Evolutionary conservation across 148 eudicot genomes (phyloP).

Genomic region (Mesembryanthemum crystallinum): DNA sequence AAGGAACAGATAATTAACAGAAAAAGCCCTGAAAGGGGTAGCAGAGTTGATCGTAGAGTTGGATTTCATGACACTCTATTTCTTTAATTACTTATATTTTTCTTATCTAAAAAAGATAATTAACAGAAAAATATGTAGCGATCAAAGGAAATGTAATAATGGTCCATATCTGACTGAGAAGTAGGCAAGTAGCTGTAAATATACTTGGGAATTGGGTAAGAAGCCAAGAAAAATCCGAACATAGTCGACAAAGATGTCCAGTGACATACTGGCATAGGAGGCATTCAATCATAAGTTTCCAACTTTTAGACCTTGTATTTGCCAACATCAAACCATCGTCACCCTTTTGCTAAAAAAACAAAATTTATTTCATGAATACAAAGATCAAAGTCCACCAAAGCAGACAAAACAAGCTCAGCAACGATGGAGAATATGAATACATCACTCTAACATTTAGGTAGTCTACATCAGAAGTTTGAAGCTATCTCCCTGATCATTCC

Average conservation of each 20-base stretch:
- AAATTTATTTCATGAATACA: neutral
- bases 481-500: conserved; percentile 3
- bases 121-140: neutral
- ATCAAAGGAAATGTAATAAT: conserved; percentile 1
- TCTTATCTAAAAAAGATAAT: neutral
- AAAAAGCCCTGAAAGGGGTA: no score
- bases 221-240: neutral
- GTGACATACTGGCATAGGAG: neutral
- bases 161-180: neutral
- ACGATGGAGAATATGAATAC: neutral
- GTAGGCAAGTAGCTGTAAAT: conserved; percentile 5
- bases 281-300: neutral
- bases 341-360: neutral
- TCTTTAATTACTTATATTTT: no score
- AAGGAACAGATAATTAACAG: neutral
- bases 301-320: neutral
- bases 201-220: neutral
- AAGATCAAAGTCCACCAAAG: neutral
- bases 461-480: neutral
- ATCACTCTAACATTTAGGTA: no score
- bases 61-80: no score
- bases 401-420: neutral
- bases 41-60: no score
- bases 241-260: neutral
- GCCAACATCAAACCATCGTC: no score